Evolutionary conservation across 1,284 basidiomycete species (phyloP).

Genomic region (Ustilago esculenta): DNA sequence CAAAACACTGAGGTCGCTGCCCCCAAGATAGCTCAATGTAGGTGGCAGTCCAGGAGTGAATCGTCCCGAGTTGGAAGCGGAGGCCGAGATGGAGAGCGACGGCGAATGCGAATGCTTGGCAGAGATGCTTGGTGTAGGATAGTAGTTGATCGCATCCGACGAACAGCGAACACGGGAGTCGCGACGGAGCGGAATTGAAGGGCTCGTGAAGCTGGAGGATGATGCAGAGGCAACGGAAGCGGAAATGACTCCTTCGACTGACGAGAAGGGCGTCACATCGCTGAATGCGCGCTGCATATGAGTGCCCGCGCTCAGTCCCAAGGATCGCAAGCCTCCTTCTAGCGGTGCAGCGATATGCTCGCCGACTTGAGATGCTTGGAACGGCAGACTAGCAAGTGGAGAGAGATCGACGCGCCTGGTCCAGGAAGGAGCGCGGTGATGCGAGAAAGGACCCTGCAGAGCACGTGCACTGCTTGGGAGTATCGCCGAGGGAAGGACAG

Average conservation of each 20-base stretch:
- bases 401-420: constrained; percentile 27
- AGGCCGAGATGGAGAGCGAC: constrained; percentile 19
- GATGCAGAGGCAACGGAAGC: constrained; percentile 13
- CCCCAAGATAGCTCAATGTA: not conserved
- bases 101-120: constrained; percentile 12
- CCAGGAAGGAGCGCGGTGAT: constrained; percentile 51
- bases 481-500: constrained; percentile 14
- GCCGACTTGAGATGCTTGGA: not conserved
- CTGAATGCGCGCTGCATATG: constrained; percentile 28
- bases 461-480: constrained; percentile 11
- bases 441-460: constrained; percentile 46
- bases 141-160: constrained; percentile 27
- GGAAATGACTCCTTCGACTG: constrained; percentile 2
- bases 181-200: constrained; percentile 29
- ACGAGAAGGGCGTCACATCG: constrained; percentile 27
- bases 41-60: constrained; percentile 11
- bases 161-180: constrained; percentile 38
- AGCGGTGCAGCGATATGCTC: not conserved
- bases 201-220: not conserved
- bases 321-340: constrained; percentile 4
- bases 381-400: constrained; percentile 9
- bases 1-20: constrained; percentile 5
- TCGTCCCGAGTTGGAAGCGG: constrained; percentile 8
- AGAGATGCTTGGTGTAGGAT: not conserved
- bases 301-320: constrained; percentile 6